Evolutionary conservation across 2,329 filamentous ascomycete species (phyloP).

Genomic region (Raffaelea arxii): DNA sequence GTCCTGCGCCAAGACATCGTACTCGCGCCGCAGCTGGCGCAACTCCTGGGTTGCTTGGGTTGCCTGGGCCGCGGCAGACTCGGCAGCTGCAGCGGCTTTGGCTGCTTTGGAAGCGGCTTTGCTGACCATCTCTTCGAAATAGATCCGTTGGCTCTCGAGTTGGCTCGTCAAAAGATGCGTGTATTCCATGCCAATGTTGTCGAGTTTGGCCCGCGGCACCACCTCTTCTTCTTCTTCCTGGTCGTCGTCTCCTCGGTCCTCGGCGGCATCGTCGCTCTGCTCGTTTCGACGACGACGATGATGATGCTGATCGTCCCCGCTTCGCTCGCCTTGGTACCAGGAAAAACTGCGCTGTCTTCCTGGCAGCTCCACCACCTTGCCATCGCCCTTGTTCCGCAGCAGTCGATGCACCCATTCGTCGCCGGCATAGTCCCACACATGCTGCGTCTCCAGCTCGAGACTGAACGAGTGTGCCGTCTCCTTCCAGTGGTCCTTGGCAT

Average conservation of each 20-base stretch:
- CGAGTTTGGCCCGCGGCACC: slow-evolving; percentile 58
- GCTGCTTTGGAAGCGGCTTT: slow-evolving; percentile 85
- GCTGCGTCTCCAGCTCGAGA: slow-evolving; percentile 84
- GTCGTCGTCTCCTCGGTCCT: slow-evolving; percentile 3
- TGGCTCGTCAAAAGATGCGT: slow-evolving; percentile 88
- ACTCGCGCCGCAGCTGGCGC: slow-evolving; percentile 39
- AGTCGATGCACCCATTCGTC: slow-evolving; percentile 94
- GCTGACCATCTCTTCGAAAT: slow-evolving; percentile 87
- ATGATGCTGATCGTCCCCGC: slow-evolving; percentile 2
- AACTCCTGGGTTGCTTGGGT: slow-evolving; percentile 41
- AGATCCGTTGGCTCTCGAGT: slow-evolving; percentile 82
- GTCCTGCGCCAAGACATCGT: slow-evolving; percentile 40
- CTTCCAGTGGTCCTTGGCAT: slow-evolving; percentile 91
- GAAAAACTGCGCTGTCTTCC: slow-evolving; percentile 25
- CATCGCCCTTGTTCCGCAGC: slow-evolving; percentile 87
- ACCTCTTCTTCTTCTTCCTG: slow-evolving; percentile 48
- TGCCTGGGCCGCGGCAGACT: slow-evolving; percentile 45
- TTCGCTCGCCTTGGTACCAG: too few relatives aligned
- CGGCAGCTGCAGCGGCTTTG: slow-evolving; percentile 58
- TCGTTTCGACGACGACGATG: slow-evolving; percentile 4
- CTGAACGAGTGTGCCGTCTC: slow-evolving; percentile 83
- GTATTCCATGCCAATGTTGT: slow-evolving; percentile 85
- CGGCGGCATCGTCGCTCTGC: slow-evolving; percentile 2
- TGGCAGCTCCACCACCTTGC: slow-evolving; percentile 86
- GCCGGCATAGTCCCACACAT: slow-evolving; percentile 96